phyloP scores from a whole-genome alignment of 345 rosid genomes.

The Anastatica hierochuntica region DNA sequence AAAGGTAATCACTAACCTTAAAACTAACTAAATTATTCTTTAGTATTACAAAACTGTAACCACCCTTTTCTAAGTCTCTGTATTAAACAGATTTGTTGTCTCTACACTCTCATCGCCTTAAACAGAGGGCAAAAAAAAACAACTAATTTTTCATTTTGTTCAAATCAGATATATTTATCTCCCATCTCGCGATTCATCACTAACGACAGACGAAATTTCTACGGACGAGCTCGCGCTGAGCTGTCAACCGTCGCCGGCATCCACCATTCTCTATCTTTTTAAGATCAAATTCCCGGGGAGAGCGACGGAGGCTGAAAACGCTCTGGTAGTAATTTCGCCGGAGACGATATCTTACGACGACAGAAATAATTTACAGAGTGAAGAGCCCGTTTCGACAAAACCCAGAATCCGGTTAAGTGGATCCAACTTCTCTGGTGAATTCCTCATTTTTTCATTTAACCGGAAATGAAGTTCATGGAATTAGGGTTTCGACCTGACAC shows the following conservation, averaged over 20 bases:
- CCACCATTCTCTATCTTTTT: not conserved
- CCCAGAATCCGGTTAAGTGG: too few species aligned
- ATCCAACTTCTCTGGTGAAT: not conserved
- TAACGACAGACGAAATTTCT: too few species aligned
- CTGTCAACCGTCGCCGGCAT: not conserved
- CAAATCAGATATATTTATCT: too few species aligned
- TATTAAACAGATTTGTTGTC: conserved; percentile 8
- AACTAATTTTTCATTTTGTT: too few species aligned
- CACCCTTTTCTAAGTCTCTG: conserved; percentile 5
- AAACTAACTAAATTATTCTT: not conserved
- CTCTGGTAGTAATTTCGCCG: not conserved
- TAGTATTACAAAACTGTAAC: conserved; percentile 18
- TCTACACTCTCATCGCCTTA: conserved; percentile 5
- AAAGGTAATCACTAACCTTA: conserved; percentile 22
- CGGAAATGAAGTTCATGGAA: conserved; percentile 89
- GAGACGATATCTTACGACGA: not conserved
- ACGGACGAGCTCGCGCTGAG: not conserved
- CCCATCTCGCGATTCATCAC: too few species aligned
- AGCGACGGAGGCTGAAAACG: not conserved
- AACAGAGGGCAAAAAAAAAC: too few species aligned
- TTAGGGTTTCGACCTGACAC: conserved; percentile 88
- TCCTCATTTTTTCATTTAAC: not conserved
- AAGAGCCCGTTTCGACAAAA: not conserved
- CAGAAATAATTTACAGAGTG: not conserved
- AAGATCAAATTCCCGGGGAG: too few species aligned